Base-by-base conservation (phyloP, 768 basidiomycete species). In the Chalciporus piperatus region DNA sequence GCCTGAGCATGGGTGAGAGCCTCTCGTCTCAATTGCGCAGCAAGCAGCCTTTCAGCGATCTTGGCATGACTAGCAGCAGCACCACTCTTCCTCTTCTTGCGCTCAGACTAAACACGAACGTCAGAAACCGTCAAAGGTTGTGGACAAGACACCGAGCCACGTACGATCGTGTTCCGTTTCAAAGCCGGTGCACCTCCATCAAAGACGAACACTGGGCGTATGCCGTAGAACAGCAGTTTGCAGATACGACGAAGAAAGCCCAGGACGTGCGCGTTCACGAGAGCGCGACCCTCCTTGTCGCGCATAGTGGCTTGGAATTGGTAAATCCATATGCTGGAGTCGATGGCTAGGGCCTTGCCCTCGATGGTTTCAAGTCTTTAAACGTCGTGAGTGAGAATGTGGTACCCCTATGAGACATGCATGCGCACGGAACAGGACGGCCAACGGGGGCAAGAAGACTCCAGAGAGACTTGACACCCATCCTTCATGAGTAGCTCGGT, bases 301-400 rank as follows among this genome's bases (percentile, higher is more conserved):
- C 97, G 84, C 95, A 98, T 98, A 9, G 97, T 98, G 19, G 96
- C 95, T 72, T 98, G 96, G 64, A 99, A 99, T 69, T 99, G 97
- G 70, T 99, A 99, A 48, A 99, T 85, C 97, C 97, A 99, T 57
- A 99, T 98, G 59, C 93, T 97, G 4, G 95, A 98, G 71, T 99
- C 97, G 50, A 99, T 98, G 3, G 97, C 97, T 73, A 99, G 83
- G 10, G 83, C 75, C 67, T 94, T 96, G n/a, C 93, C 94, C 63
- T 95, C 94, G 65, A 95, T 81, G 0, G 89, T 94, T 71, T 99
- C 96, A 48, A 98, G 76, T 70, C 94, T 96, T 62, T 22, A 44
- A 52, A 32, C 7, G n/a, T 7, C 9, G 25, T 28, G 12, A 50
- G 12, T 50, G 47, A 57, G 55, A 62, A 47, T 19, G 16, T 33